These are phyloP conservation scores for Curvularia verruculosa DNA, from an alignment of 2,329 filamentous ascomycete species.

Conservation along the genomic window DNA sequence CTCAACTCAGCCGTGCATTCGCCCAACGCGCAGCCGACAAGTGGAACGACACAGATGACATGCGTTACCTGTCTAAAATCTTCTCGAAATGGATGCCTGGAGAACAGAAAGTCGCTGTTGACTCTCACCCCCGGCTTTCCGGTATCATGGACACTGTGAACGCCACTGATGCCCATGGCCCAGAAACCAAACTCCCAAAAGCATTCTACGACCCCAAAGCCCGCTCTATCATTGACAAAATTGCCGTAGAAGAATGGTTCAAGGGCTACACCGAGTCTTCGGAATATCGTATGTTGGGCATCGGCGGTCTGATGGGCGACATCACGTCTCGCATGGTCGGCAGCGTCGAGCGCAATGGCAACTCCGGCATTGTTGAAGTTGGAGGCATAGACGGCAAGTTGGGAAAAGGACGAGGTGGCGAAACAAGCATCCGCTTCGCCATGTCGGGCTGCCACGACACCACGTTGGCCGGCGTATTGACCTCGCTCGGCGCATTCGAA, in stretches of 20 bases:
- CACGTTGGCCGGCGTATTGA: constrained; percentile 79
- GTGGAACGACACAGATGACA: constrained; percentile 70
- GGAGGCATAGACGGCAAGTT: constrained; percentile 42
- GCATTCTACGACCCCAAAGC: constrained; percentile 86
- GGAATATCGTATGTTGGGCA: constrained; percentile 89
- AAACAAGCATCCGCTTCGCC: constrained; percentile 70
- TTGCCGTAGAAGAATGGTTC: constrained; percentile 93
- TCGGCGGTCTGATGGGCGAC: constrained; percentile 84
- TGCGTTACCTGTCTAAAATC: constrained; percentile 79
- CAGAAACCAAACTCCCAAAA: constrained; percentile 75
- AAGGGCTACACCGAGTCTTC: constrained; percentile 79
- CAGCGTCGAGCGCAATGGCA: constrained; percentile 43
- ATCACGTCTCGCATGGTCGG: constrained; percentile 63
- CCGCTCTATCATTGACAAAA: constrained; percentile 70
- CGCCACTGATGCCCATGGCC: constrained; percentile 82
- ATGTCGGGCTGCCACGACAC: constrained; percentile 93
- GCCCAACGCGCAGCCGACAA: constrained; percentile 55
- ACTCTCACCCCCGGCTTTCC: constrained; percentile 80
- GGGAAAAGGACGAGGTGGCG: constrained; percentile 54
- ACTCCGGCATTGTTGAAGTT: constrained; percentile 50
- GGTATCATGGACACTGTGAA: constrained; percentile 97
- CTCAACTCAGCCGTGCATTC: constrained; percentile 55
- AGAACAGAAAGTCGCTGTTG: constrained; percentile 72
- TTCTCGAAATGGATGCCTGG: constrained; percentile 87
- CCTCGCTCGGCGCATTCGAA: constrained; percentile 79